Evolutionary conservation across 2,329 filamentous ascomycete species (phyloP), one percentile per base, ranked within the genome.

Genomic region (Rhynchosporium agropyri): DNA sequence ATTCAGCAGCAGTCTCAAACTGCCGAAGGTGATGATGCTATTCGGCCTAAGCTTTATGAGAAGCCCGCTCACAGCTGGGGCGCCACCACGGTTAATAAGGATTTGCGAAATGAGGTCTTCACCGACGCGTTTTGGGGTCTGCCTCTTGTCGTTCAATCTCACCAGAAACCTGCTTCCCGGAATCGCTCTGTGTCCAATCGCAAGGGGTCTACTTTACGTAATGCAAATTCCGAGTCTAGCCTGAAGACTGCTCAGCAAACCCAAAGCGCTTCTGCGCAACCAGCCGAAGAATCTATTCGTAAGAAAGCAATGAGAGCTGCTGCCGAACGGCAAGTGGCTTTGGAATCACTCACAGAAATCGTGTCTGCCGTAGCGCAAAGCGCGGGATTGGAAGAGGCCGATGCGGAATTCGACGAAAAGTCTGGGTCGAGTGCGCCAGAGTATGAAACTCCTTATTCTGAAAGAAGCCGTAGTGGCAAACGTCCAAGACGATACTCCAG

Each of bases 41-140:
- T 26, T 40, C 71, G 81, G 28, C 81, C 82, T 4, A 74, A 71
- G 3, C 71, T 88, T 63, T 82, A 85, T 29, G 80, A 85, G 49
- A 79, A 83, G 26, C 81, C 83, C 70, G 83, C 85, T 7, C 85
- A 85, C 68, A 88, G 86, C 71, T 97, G 94, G 93, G 93, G 94
- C 7, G 92, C 92, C 15, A 97, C 93, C 0, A 93, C 89, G 28
- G 90, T 97, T 63, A 98, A 98, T 74, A 89, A 90, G 70, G 87
- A 89, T 63, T 78, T 98, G 45, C 89, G 93, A 64, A 94, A 96
- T 74, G 91, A 96, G 75, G 92, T 97, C 0, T 89, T 97, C 72
- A 91, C 92, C 45, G 93, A 97, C 74, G 94, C 94, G 0, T 97
- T 97, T 72, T 80, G 92, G 49, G 91, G 92, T 63, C 89, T 92